Evolutionary conservation across 2,329 filamentous ascomycete species (phyloP).

Genomic region (Fusarium burgessii): DNA sequence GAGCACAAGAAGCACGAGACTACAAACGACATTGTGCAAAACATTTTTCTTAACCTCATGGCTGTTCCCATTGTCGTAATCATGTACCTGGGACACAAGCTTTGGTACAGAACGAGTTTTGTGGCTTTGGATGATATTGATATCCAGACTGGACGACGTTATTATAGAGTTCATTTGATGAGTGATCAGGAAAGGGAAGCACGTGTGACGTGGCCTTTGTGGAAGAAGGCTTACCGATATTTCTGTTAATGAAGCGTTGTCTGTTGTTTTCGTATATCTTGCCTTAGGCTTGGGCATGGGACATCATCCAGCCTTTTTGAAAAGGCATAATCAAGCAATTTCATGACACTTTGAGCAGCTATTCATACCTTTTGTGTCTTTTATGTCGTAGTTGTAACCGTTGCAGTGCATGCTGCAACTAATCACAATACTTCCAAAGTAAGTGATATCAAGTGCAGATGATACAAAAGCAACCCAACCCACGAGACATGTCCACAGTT

Average conservation of each 20-base stretch:
- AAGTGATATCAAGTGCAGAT: not conserved
- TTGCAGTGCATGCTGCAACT: fast-evolving
- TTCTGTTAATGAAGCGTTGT: conserved; percentile 66
- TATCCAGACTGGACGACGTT: conserved; percentile 83
- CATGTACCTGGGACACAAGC: conserved; percentile 82
- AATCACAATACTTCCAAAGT: no score
- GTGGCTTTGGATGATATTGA: conserved; percentile 82
- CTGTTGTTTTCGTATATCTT: not conserved
- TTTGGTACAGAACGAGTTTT: conserved; percentile 64
- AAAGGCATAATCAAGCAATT: not conserved
- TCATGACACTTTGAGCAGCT: not conserved
- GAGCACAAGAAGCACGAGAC: conserved; percentile 57
- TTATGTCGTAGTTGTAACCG: not conserved
- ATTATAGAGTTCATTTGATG: conserved; percentile 82
- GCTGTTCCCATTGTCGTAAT: conserved; percentile 75
- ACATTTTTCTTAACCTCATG: conserved; percentile 79
- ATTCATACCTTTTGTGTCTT: not conserved
- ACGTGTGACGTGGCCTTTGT: conserved; percentile 74
- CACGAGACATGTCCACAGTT: not conserved
- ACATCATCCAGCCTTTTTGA: not conserved
- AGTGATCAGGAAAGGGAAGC: conserved; percentile 84
- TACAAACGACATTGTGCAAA: conserved; percentile 61
- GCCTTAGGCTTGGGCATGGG: not conserved
- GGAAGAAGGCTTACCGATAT: conserved; percentile 81
- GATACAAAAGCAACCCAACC: fast-evolving